phyloP scores from a whole-genome alignment of 768 basidiomycete genomes.

The Pulveroboletus sp. region DNA sequence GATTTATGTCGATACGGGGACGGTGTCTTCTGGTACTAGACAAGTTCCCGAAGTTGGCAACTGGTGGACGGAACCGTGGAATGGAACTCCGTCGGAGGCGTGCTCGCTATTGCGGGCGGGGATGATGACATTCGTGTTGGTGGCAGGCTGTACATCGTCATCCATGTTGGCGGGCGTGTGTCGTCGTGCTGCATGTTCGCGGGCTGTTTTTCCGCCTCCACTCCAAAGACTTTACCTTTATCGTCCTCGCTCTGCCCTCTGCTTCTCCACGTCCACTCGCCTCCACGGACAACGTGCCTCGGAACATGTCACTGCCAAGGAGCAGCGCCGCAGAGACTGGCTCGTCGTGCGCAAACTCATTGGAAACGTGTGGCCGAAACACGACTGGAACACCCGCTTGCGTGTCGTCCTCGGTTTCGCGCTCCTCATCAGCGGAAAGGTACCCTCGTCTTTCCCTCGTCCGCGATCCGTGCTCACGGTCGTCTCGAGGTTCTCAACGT shows the following conservation, averaged over 20 bases:
- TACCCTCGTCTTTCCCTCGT: constrained; percentile 29
- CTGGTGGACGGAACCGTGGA: too few species aligned
- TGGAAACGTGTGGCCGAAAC: constrained; percentile 87
- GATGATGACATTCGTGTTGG: too few species aligned
- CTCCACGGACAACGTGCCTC: constrained; percentile 11
- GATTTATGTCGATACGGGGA: neutral
- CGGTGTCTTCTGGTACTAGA: too few species aligned
- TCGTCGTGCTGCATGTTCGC: constrained; percentile 23
- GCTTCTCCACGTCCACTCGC: constrained; percentile 18
- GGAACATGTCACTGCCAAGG: constrained; percentile 22
- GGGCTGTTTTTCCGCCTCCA: neutral
- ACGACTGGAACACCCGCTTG: constrained; percentile 76
- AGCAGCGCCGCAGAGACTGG: constrained; percentile 82
- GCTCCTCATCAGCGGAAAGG: constrained; percentile 83
- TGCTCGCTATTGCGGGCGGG: too few species aligned
- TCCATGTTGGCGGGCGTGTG: constrained; percentile 23
- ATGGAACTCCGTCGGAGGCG: too few species aligned
- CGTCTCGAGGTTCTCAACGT: constrained; percentile 80
- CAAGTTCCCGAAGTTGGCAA: too few species aligned
- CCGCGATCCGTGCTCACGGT: neutral
- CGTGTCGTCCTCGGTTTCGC: constrained; percentile 81
- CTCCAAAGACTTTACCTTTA: constrained; percentile 1
- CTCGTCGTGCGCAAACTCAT: constrained; percentile 77
- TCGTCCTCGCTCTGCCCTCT: neutral
- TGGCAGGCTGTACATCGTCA: neutral